These are phyloP conservation scores for Colletotrichum falcatum DNA, from an alignment of 2,329 filamentous ascomycete genomes.

Conservation along the genomic window DNA sequence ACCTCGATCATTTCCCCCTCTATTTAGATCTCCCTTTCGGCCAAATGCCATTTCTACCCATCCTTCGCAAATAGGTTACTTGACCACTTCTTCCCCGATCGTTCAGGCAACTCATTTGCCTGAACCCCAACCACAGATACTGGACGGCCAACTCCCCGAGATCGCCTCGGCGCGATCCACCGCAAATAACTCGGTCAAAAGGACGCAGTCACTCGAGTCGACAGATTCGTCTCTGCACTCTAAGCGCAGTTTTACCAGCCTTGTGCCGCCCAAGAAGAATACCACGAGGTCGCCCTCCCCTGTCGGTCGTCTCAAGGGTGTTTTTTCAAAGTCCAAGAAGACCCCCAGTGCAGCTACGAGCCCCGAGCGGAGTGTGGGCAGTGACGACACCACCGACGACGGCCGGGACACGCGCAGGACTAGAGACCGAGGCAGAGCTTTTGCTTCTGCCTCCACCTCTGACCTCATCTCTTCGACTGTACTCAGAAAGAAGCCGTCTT, in stretches of 20 bases:
- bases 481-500: conserved; percentile 26
- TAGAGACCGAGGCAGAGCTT: conserved; percentile 35
- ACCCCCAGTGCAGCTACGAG: conserved; percentile 57
- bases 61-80: conserved; percentile 74
- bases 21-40: conserved; percentile 43
- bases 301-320: conserved; percentile 77
- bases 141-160: conserved; percentile 49
- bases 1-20: conserved; percentile 23
- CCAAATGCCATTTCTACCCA: conserved; percentile 65
- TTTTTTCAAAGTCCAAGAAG: conserved; percentile 70
- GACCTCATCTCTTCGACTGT: conserved; percentile 25
- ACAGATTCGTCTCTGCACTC: conserved; percentile 45
- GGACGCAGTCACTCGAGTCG: conserved; percentile 50
- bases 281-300: conserved; percentile 75
- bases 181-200: conserved; percentile 49
- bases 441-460: conserved; percentile 38
- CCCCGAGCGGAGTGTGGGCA: conserved; percentile 46
- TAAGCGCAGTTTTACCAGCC: conserved; percentile 51
- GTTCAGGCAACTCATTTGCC: conserved; percentile 68
- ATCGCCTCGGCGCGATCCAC: conserved; percentile 51
- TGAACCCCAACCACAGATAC: conserved; percentile 57
- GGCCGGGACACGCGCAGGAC: conserved; percentile 34
- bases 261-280: conserved; percentile 57
- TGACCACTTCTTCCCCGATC: conserved; percentile 76
- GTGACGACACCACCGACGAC: conserved; percentile 39